Conservation (phyloP, 2,329 filamentous ascomycete genomes). For the Podosphaera fusca region DNA sequence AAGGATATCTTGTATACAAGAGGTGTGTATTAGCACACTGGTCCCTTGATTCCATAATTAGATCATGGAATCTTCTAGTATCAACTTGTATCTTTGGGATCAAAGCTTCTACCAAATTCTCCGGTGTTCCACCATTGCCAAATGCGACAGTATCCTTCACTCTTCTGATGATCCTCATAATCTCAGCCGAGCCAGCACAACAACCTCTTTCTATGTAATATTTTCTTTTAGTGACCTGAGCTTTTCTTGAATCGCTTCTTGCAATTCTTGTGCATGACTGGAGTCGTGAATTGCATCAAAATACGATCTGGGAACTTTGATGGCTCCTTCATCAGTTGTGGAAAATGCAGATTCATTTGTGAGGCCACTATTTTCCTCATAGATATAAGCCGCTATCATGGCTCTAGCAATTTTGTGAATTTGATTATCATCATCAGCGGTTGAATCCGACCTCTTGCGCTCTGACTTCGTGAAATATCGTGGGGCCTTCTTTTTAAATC, state of each 20-base stretch:
- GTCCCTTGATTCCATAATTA: too few relatives aligned
- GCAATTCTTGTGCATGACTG: background rate
- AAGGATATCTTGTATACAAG: too few relatives aligned
- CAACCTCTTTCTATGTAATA: background rate
- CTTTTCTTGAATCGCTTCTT: background rate
- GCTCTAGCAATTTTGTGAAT: background rate
- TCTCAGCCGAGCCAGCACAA: background rate
- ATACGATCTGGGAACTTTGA: background rate
- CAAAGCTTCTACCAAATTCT: too few relatives aligned
- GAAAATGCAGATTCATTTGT: background rate
- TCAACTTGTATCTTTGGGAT: too few relatives aligned
- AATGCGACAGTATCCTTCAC: too few relatives aligned
- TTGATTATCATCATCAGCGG: background rate
- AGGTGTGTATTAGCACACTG: too few relatives aligned
- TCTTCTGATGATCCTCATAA: too few relatives aligned
- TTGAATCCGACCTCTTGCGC: background rate
- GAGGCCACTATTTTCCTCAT: background rate
- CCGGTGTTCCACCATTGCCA: too few relatives aligned
- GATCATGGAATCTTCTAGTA: too few relatives aligned
- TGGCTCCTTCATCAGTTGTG: background rate
- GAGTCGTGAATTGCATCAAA: background rate
- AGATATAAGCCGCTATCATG: background rate
- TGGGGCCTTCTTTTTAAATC: background rate
- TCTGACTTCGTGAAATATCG: background rate
- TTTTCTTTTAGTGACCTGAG: background rate